These are phyloP conservation scores for Leccinum rimulosum DNA, from an alignment of 768 basidiomycete species.

Conservation along the genomic window DNA sequence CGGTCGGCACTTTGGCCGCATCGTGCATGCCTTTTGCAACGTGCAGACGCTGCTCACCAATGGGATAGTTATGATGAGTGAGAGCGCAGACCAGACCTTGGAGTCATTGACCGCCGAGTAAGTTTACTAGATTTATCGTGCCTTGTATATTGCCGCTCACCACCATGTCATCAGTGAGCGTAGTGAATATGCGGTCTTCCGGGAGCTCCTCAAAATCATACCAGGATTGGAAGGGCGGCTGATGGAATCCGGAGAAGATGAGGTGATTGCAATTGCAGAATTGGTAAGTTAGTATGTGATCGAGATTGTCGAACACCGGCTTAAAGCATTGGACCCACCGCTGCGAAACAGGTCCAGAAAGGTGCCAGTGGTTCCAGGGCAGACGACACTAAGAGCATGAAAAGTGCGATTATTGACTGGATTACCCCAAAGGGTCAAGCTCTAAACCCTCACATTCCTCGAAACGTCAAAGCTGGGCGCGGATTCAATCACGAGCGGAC, in stretches of 20 bases:
- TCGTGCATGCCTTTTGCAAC: background rate
- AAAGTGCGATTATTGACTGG: no score
- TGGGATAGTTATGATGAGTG: background rate
- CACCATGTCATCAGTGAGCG: background rate
- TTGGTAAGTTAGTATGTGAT: background rate
- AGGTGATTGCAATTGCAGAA: background rate
- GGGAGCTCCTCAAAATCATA: background rate
- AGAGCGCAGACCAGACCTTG: background rate
- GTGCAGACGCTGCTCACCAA: background rate
- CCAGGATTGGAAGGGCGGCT: background rate
- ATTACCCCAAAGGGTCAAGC: no score
- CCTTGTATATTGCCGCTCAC: background rate
- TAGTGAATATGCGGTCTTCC: background rate
- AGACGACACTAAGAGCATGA: no score
- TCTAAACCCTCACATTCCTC: no score
- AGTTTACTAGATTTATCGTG: background rate
- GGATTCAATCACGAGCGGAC: no score
- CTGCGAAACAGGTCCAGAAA: no score
- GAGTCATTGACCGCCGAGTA: background rate
- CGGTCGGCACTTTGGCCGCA: background rate
- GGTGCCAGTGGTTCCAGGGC: no score
- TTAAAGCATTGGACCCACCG: no score
- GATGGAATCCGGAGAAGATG: background rate
- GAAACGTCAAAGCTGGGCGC: no score
- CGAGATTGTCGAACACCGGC: background rate